These are phyloP conservation scores for Platanthera zijinensis DNA, from an alignment of 106 monocot species.

Conservation along the genomic window DNA sequence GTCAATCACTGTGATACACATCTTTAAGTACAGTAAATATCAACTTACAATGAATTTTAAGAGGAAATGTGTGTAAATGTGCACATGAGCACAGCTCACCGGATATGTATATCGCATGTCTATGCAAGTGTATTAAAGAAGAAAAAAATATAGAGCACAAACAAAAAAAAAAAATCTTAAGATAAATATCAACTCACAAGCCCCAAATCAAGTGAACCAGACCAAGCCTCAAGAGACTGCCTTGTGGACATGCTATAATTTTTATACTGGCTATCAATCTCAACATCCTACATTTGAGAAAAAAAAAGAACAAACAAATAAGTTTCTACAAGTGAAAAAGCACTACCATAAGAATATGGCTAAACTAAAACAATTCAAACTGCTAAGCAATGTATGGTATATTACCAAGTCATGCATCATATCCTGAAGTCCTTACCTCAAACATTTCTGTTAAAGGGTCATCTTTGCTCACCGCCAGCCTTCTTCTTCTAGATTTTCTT, in stretches of 20 bases:
- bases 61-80: neutral
- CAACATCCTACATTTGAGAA: slow-evolving; percentile 53
- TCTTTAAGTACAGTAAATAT: neutral
- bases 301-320: slow-evolving; percentile 2
- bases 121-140: neutral
- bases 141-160: neutral
- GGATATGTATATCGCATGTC: neutral
- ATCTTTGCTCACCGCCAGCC: slow-evolving; percentile 33
- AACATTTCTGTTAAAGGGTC: slow-evolving; percentile 91
- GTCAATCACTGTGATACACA: neutral
- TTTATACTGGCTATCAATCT: slow-evolving; percentile 65
- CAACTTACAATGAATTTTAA: neutral
- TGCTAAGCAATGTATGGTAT: neutral
- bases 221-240: slow-evolving; percentile 88
- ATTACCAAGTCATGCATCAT: neutral
- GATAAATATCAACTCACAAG: slow-evolving; percentile 51
- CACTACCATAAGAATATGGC: neutral
- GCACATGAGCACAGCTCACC: neutral
- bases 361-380: neutral
- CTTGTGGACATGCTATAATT: slow-evolving; percentile 68
- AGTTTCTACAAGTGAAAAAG: neutral
- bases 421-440: slow-evolving; percentile 45
- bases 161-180: neutral
- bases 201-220: slow-evolving; percentile 64
- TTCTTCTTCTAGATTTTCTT: slow-evolving; percentile 67